Conservation (phyloP, 345 rosid species). For the Adansonia digitata region DNA sequence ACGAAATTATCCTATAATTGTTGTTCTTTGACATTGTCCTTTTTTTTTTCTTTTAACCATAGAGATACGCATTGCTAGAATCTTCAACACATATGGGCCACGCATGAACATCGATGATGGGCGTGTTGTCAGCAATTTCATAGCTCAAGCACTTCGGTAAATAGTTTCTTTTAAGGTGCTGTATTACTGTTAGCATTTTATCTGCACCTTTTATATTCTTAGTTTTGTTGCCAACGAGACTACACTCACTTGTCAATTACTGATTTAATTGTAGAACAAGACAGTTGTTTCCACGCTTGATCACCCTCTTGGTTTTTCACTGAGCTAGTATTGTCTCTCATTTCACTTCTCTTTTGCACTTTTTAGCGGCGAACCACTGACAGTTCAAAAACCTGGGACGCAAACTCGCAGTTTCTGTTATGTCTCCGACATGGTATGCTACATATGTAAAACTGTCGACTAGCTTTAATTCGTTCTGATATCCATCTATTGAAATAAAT, state of each 20-base stretch:
- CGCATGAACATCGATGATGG: constrained; percentile 99
- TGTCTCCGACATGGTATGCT: constrained; percentile 86
- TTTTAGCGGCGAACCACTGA: constrained; percentile 72
- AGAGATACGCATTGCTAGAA: constrained; percentile 96
- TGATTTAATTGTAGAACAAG: too few species aligned
- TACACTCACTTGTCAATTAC: not conserved
- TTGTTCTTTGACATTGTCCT: constrained; percentile 1
- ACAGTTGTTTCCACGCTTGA: too few species aligned
- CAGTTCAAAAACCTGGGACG: constrained; percentile 84
- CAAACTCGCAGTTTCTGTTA: constrained; percentile 98
- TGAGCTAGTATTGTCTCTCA: too few species aligned
- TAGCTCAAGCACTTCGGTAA: constrained; percentile 98
- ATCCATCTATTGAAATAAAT: not conserved
- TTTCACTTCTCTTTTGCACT: too few species aligned
- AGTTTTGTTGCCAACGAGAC: not conserved
- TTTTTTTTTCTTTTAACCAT: constrained; percentile 2
- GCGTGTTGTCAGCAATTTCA: constrained; percentile 98
- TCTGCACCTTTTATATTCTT: not conserved
- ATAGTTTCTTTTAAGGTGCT: not conserved
- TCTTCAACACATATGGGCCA: constrained; percentile 95
- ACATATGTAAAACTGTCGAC: not conserved
- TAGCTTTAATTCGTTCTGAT: not conserved
- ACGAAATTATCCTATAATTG: not conserved
- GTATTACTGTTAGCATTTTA: not conserved
- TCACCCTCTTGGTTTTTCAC: too few species aligned